Evolutionary conservation across 768 basidiomycete genomes (phyloP), one percentile per base, ranked within the genome.

Genomic region (Termitomyces sp.): DNA sequence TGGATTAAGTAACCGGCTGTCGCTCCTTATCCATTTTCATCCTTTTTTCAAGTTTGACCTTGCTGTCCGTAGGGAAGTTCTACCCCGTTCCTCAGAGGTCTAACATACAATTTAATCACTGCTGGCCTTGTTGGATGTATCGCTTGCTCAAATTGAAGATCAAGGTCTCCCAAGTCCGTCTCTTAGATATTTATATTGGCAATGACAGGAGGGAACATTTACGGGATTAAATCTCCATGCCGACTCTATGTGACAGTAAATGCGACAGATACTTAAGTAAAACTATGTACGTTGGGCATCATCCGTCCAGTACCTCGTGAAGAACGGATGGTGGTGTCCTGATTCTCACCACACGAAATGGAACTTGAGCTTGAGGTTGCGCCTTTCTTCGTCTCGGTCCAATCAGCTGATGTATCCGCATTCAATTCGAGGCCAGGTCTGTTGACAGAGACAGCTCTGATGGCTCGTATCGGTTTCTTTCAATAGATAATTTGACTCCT

Each of bases 401-500:
- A 30, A 30, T 30, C 6, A 30, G 30, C 30, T 30, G 30, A 30
- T 30, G 30, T 30, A 44, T 89, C 90, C 8, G 90, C 92, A 13
- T 75, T 92, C 50, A 94, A 93, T 70, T 73, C 92, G 40, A 82
- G 92, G 3, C 84, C 87, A 5, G 79, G 12, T 35, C 72, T 85
- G 42, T 64, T 73, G 42, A 72, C 72, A 28, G 72, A 75, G 55
- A 76, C 73, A 52, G 65, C 76, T 3, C 75, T 20, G 74, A 79
- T 61, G 78, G 80, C 59, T 91, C 89, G 12, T 90, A 89, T 73
- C 91, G 33, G 1, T 35, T 35, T 35, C 33, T 35, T 35, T 35
- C 33, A 12, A 35, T 90, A 56, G 85, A 4, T 90, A 88, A 72
- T 90, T 88, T 77, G 92, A 92, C 70, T 78, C n/a, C n/a, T 94